Evolutionary conservation across 1,139 yeast species (phyloP).

Genomic region (Debaryomyces coudertii): DNA sequence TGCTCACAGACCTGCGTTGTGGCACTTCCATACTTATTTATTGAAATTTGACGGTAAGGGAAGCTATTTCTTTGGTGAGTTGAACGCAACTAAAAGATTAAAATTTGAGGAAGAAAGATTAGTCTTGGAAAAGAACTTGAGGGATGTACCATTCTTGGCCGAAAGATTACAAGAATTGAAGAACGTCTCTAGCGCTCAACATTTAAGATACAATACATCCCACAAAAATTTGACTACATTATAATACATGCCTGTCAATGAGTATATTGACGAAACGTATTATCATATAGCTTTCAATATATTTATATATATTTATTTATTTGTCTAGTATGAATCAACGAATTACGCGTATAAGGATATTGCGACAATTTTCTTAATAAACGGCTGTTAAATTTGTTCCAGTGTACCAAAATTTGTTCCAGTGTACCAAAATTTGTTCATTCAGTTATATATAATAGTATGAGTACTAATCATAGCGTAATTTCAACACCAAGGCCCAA

Average conservation of each 20-base stretch:
- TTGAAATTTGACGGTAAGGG: conserved; percentile 88
- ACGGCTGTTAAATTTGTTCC: not conserved
- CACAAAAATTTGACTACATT: conserved; percentile 10
- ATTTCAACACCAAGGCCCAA: not conserved
- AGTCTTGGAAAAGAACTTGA: conserved; percentile 61
- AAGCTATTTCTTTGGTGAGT: conserved; percentile 66
- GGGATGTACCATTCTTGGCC: conserved; percentile 67
- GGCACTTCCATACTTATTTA: conserved; percentile 88
- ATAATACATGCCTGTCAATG: not conserved
- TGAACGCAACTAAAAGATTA: conserved; percentile 70
- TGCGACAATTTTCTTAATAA: not conserved
- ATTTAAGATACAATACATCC: conserved; percentile 28
- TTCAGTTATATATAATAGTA: not conserved
- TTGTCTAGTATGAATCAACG: conserved; percentile 4
- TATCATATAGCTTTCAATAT: not conserved
- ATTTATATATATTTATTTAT: conserved; percentile 3
- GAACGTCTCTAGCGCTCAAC: conserved; percentile 53
- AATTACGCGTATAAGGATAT: not conserved
- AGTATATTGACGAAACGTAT: not conserved
- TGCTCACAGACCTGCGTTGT: conserved; percentile 87
- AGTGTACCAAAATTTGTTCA: too few species aligned
- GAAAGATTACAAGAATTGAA: conserved; percentile 63
- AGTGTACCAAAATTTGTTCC: not conserved
- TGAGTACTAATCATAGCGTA: not conserved
- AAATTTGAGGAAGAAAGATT: conserved; percentile 73